Base-by-base conservation (phyloP, 2,329 filamentous ascomycete genomes). In the Scytalidium lignicola region DNA sequence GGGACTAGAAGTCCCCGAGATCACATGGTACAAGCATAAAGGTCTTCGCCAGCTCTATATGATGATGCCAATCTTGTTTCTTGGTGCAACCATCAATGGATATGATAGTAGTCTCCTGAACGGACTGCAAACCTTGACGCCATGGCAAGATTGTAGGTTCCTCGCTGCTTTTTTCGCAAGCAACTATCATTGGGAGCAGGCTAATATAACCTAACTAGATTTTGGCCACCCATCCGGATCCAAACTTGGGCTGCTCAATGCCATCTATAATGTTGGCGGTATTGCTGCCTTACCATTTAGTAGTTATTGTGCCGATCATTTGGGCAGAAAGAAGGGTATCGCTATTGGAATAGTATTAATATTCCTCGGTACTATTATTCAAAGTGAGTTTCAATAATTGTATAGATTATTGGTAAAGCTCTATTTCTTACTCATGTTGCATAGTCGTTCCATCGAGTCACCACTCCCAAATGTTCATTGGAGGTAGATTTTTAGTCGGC, bases 61-160 rank as follows among this genome's bases (percentile, higher is more conserved):
- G 20, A 53, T 62, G 46, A 61, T 67, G 55, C 60, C 59, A 3
- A 60, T 66, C 28, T 58, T 67, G 21, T 66, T 67, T 52, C 56
- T 67, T 26, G 61, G 62, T 6, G 63, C 63, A 1, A 65, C 65
- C 19, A 66, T 60, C 6, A 58, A 61, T 52, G 70, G 70, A 12
- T 73, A 70, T 49, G 70, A 73, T 47, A 69, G 66, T 17, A 67
- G 64, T 15, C 58, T 73, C 43, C 62, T 73, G 60, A 73, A 73
- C 48, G 69, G 70, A 39, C 52, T 73, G 21, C 69, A 73, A 55
- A 68, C 70, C 2, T 69, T 76, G 54, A 50, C 57, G 2, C 60
- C 67, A 41, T 75, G 73, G 73, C 59, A 69, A 49, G 52, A 62
- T 7, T 68, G 58, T 59, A 68, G 51, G 58, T 26, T 44, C 43